Base-by-base conservation (phyloP, 768 basidiomycete species). In the Cytidiella melzeri region DNA sequence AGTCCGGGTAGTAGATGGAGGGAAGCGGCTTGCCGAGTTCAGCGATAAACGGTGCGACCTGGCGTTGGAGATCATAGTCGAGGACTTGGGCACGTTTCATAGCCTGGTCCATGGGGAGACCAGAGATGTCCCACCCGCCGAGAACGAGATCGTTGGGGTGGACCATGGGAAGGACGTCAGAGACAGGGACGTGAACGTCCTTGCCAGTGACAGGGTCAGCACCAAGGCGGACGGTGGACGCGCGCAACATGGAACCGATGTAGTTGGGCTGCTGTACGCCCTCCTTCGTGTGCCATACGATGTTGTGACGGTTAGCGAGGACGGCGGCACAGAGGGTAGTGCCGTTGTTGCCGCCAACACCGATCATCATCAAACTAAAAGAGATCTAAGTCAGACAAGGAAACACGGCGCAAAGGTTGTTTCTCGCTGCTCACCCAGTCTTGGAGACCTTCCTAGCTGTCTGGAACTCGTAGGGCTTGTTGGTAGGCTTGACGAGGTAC, bases 41-140 rank as follows among this genome's bases (percentile, higher is more conserved):
- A 4, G 83, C 77, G 87, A 98, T 87, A 64, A 85, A 73, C 1
- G 92, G 91, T 5, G 76, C 83, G 54, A 98, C 84, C 68, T 98
- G 95, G 62, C 92, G 87, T 73, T 98, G 95, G 49, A 97, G 83
- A 66, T 98, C 95, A 62, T 89, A 97, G 64, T 95, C 91, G 47
- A 98, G 81, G 48, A 98, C 96, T 64, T 90, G 76, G 43, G 94
- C 87, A 55, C 95, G 90, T 54, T 77, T 72, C 93, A 98, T 96
- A 12, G 96, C 92, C 68, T 84, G 77, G 68, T 97, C 93, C 72
- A 99, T 79, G 37, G 81, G 67, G 34, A 81, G 38, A 38, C 84
- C 79, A 38, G 93, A 96, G 62, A 99, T 98, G 62, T 99, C 96
- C 96, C 95, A 99, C 18, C 96, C 95, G 43, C 96, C 92, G 55